These are phyloP conservation scores for Orbilia brochopaga DNA, from an alignment of 2,329 filamentous ascomycete species.

Conservation along the genomic window DNA sequence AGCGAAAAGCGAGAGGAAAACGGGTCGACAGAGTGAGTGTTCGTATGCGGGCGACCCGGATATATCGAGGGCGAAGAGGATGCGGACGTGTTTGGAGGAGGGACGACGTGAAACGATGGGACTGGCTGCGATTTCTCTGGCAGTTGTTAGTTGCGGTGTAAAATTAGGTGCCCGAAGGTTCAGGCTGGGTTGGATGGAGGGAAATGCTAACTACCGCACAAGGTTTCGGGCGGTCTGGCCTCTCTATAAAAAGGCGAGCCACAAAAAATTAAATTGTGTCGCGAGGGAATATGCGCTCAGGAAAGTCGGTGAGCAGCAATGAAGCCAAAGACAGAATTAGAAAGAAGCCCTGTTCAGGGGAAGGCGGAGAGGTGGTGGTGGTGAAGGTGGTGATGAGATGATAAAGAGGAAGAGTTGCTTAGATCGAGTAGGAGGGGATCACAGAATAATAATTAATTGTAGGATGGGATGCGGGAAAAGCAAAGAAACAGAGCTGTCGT, in stretches of 20 bases:
- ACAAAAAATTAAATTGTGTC: not conserved
- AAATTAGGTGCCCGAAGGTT: not conserved
- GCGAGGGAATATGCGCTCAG: not conserved
- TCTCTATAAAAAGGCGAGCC: not conserved
- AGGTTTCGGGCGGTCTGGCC: not conserved
- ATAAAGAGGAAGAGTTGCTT: not conserved
- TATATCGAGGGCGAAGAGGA: constrained; percentile 19
- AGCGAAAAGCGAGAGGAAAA: constrained; percentile 45
- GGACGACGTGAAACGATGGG: constrained; percentile 30
- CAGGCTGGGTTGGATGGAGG: not conserved
- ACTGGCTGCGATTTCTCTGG: constrained; percentile 42
- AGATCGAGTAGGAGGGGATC: constrained; percentile 1
- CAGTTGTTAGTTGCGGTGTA: not conserved
- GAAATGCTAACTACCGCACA: not conserved
- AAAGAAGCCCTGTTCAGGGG: not conserved
- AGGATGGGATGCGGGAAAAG: constrained; percentile 8
- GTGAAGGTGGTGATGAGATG: not conserved
- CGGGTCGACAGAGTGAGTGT: constrained; percentile 19
- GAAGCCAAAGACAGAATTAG: not conserved
- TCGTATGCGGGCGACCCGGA: constrained; percentile 1
- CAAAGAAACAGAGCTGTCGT: not conserved
- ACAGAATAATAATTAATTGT: constrained; percentile 3
- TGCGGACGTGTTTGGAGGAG: constrained; percentile 11
- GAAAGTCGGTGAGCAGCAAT: not conserved
- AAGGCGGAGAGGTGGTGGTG: constrained; percentile 6